A percentile compares a stretch with the other conserved stretches of the same genome.
These are phyloP conservation scores for Penicillium sclerotiorum DNA, from an alignment of 2,329 filamentous ascomycete species.

Conservation along the genomic window DNA sequence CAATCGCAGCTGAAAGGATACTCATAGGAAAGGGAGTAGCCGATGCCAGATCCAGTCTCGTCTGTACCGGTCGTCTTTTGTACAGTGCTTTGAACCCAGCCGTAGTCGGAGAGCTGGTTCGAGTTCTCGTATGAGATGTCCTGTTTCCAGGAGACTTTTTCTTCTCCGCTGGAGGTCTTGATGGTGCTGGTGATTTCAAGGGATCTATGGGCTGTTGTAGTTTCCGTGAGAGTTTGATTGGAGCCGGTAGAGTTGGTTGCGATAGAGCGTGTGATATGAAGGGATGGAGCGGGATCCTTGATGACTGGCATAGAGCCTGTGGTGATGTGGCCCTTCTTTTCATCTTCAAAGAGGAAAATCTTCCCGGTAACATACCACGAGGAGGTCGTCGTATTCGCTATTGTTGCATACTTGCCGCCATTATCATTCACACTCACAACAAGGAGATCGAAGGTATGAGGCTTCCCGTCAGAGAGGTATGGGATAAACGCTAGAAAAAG, in stretches of 20 bases:
- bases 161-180: not conserved
- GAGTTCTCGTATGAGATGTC: slow-evolving; percentile 1
- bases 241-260: not conserved
- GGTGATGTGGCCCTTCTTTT: not conserved
- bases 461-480: slow-evolving; percentile 1
- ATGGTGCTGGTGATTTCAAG: not conserved
- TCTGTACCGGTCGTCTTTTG: not conserved
- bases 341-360: not conserved
- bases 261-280: slow-evolving; percentile 1
- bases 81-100: not conserved
- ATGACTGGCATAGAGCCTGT: slow-evolving; percentile 3
- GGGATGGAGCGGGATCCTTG: not conserved
- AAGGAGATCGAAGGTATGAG: not conserved
- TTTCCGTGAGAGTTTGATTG: not conserved
- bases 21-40: not conserved
- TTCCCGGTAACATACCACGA: slow-evolving; percentile 1
- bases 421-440: slow-evolving; percentile 1
- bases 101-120: not conserved
- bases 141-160: not conserved
- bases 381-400: not conserved
- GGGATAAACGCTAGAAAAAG: not conserved
- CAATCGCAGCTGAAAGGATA: slow-evolving; percentile 1
- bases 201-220: not conserved
- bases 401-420: not conserved
- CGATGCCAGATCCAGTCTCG: not conserved